These are phyloP conservation scores for Lentithecium fluviatile DNA, from an alignment of 495 filamentous ascomycete genomes.

Conservation along the genomic window DNA sequence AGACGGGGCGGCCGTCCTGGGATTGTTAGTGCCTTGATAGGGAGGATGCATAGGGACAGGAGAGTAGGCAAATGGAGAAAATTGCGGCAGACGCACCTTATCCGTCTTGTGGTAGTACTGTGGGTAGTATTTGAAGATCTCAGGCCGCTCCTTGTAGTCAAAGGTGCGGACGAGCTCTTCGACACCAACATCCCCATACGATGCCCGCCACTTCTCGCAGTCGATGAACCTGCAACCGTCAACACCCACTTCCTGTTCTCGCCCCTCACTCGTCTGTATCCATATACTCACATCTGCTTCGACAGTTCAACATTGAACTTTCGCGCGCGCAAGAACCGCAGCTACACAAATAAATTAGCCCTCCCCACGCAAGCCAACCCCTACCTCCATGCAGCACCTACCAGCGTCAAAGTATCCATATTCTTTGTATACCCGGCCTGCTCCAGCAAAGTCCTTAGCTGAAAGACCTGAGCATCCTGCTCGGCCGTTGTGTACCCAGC, in stretches of 20 bases:
- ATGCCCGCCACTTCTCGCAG: slow-evolving; percentile 85
- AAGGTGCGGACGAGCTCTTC: slow-evolving; percentile 79
- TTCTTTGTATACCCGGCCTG: slow-evolving; percentile 76
- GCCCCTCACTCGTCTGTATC: not conserved
- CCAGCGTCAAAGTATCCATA: slow-evolving; percentile 87
- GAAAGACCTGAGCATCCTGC: slow-evolving; percentile 86
- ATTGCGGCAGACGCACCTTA: slow-evolving; percentile 59
- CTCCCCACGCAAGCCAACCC: not conserved
- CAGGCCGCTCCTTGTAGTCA: slow-evolving; percentile 81
- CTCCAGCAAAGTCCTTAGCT: slow-evolving; percentile 83
- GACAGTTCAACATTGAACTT: slow-evolving; percentile 86
- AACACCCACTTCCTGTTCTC: slow-evolving; percentile 4
- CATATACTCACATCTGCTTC: slow-evolving; percentile 73
- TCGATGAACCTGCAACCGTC: slow-evolving; percentile 72
- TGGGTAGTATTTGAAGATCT: slow-evolving; percentile 90
- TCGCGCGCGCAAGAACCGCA: slow-evolving; percentile 87
- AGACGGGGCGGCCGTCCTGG: slow-evolving; percentile 93
- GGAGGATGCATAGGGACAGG: not conserved
- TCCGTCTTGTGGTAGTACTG: slow-evolving; percentile 99
- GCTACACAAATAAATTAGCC: slow-evolving; percentile 46
- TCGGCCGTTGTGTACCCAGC: slow-evolving; percentile 82
- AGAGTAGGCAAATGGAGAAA: not conserved
- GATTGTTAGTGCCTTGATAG: not conserved
- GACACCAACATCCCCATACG: slow-evolving; percentile 64
- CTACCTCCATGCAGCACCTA: slow-evolving; percentile 40